Conservation (phyloP, 176 grass and related monocot genomes). For the Zizania latifolia region DNA sequence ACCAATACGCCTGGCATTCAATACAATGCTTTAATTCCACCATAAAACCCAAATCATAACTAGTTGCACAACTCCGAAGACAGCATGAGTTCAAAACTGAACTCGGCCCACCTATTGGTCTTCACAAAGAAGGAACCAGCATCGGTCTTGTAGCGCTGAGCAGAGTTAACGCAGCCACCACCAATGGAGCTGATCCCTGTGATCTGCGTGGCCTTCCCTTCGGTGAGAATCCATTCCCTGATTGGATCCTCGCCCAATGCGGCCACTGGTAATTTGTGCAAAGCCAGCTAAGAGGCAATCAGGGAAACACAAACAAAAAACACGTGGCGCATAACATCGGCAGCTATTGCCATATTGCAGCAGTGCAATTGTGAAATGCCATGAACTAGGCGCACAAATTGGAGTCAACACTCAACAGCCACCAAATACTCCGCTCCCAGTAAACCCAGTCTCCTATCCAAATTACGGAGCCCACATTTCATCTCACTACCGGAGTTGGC, state of each 20-base stretch:
- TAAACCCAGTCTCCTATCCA: background rate
- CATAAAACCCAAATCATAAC: background rate
- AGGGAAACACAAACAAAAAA: background rate
- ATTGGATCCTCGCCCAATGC: slow-evolving; percentile 61
- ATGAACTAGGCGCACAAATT: background rate
- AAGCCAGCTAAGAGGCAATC: background rate
- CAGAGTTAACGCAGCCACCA: slow-evolving; percentile 74
- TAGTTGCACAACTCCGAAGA: background rate
- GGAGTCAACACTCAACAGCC: background rate
- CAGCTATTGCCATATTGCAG: background rate
- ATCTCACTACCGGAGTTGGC: background rate
- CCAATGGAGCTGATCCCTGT: slow-evolving; percentile 67
- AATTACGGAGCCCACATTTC: background rate
- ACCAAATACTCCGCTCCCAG: background rate
- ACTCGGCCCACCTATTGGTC: slow-evolving; percentile 54
- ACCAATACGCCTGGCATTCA: slow-evolving; percentile 55
- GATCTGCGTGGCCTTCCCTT: slow-evolving; percentile 86
- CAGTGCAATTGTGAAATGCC: background rate
- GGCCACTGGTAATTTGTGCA: slow-evolving; percentile 43
- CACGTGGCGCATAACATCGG: background rate
- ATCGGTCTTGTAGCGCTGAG: slow-evolving; percentile 73
- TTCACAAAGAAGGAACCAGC: slow-evolving; percentile 84
- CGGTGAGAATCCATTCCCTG: slow-evolving; percentile 82
- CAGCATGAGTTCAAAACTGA: background rate
- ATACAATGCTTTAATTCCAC: background rate